phyloP scores from a whole-genome alignment of 2,329 filamentous ascomycete genomes.

The Pseudogymnoascus sp. region DNA sequence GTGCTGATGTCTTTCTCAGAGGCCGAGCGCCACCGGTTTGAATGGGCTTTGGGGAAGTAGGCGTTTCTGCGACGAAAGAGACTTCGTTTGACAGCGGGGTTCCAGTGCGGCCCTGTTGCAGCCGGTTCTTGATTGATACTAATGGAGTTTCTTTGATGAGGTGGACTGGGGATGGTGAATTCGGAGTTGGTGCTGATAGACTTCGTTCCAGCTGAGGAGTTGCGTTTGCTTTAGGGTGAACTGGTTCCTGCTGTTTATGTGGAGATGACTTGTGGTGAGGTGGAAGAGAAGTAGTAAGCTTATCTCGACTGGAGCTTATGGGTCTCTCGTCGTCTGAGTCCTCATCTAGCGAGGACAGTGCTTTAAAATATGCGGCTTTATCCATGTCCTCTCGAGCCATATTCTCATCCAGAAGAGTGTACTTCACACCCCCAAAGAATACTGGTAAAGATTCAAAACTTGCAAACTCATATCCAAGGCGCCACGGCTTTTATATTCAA shows the following conservation, averaged over 20 bases:
- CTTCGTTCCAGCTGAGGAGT: not conserved
- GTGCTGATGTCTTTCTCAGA: slow-evolving; percentile 14
- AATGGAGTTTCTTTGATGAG: slow-evolving; percentile 10
- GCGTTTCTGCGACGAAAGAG: slow-evolving; percentile 10
- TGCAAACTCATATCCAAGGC: slow-evolving; percentile 5
- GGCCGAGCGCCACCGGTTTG: slow-evolving; percentile 17
- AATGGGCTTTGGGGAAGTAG: slow-evolving; percentile 19
- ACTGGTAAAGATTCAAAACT: not conserved
- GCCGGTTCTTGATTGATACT: not conserved
- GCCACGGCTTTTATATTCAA: not conserved
- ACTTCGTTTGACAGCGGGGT: slow-evolving; percentile 7
- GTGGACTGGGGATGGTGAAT: not conserved
- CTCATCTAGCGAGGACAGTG: slow-evolving; percentile 22
- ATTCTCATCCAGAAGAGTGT: not conserved
- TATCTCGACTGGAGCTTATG: slow-evolving; percentile 1
- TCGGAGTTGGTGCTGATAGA: slow-evolving; percentile 9
- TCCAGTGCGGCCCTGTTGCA: not conserved
- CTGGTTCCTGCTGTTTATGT: slow-evolving; percentile 30
- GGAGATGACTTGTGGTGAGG: slow-evolving; percentile 26
- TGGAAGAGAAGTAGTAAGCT: slow-evolving; percentile 24
- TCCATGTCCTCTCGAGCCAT: not conserved
- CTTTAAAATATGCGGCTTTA: slow-evolving; percentile 17
- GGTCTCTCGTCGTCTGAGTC: slow-evolving; percentile 21
- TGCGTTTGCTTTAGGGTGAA: not conserved
- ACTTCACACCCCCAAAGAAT: not conserved